Percentiles rank a stretch among this genome's conserved stretches.
Evolutionary conservation across 768 basidiomycete genomes (phyloP).

Genomic region (Heimioporus sp.): DNA sequence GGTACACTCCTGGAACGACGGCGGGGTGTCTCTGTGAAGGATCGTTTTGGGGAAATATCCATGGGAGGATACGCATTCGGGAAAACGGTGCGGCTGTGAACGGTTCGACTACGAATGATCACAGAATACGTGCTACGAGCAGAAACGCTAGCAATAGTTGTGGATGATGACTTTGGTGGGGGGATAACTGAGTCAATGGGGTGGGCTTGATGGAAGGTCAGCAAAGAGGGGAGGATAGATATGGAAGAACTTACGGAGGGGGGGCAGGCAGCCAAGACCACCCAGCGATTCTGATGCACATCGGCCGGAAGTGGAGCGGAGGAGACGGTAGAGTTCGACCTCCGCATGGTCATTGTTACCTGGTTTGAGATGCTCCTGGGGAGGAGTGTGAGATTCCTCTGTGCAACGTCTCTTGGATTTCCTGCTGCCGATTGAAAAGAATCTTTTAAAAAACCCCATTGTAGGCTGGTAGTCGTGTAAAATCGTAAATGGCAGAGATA

Average conservation of each 20-base stretch:
- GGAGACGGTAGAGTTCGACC: conserved; percentile 44
- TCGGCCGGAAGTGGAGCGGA: conserved; percentile 73
- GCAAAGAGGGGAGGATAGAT: neutral
- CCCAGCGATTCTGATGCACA: conserved; percentile 55
- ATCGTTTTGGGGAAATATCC: conserved; percentile 28
- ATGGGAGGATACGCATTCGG: conserved; percentile 56
- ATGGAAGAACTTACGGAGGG: conserved; percentile 57
- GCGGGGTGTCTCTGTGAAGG: conserved; percentile 25
- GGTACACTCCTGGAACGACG: conserved; percentile 34
- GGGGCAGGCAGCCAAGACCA: conserved; percentile 58
- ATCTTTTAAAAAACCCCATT: conserved; percentile 71
- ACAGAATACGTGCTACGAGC: conserved; percentile 68
- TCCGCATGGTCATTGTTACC: conserved; percentile 43
- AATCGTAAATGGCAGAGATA: conserved; percentile 24
- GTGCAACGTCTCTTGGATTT: conserved; percentile 48
- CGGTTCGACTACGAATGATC: conserved; percentile 62
- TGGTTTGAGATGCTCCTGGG: conserved; percentile 13
- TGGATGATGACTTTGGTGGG: conserved; percentile 47
- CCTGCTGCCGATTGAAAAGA: conserved; percentile 68
- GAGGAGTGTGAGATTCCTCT: conserved; percentile 28
- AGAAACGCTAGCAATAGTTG: conserved; percentile 52
- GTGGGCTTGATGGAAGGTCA: conserved; percentile 44
- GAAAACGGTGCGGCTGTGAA: conserved; percentile 62
- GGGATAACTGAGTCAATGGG: conserved; percentile 60
- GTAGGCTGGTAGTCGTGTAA: conserved; percentile 20